A percentile compares a stretch with the other conserved stretches of the same genome.
Evolutionary conservation across 2,329 filamentous ascomycete genomes (phyloP).

Genomic region (Monilinia aucupariae): DNA sequence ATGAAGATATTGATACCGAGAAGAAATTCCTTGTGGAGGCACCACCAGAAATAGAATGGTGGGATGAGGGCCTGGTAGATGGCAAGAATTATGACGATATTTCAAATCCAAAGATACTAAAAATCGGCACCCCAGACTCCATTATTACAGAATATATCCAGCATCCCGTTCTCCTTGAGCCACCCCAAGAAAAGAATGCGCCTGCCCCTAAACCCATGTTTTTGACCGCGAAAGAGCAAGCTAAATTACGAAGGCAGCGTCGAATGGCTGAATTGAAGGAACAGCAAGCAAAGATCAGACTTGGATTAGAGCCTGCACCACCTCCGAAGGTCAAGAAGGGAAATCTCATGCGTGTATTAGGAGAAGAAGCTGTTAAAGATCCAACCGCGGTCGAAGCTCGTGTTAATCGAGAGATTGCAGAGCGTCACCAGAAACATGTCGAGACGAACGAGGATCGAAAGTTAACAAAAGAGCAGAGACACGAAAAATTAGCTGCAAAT

Average conservation of each 20-base stretch:
- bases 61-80: slow-evolving; percentile 83
- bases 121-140: slow-evolving; percentile 70
- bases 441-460: slow-evolving; percentile 76
- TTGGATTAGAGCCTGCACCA: slow-evolving; percentile 83
- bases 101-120: slow-evolving; percentile 59
- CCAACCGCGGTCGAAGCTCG: slow-evolving; percentile 93
- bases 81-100: slow-evolving; percentile 70
- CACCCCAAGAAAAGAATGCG: slow-evolving; percentile 80
- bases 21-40: slow-evolving; percentile 80
- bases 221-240: slow-evolving; percentile 83
- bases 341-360: slow-evolving; percentile 95
- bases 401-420: slow-evolving; percentile 87
- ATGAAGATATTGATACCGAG: slow-evolving; percentile 83
- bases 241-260: slow-evolving; percentile 82
- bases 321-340: slow-evolving; percentile 95
- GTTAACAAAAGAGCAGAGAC: slow-evolving; percentile 79
- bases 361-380: slow-evolving; percentile 82
- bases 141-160: slow-evolving; percentile 90
- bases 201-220: slow-evolving; percentile 84
- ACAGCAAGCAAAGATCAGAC: slow-evolving; percentile 88
- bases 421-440: slow-evolving; percentile 74
- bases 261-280: slow-evolving; percentile 93
- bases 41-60: slow-evolving; percentile 92
- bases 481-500: slow-evolving; percentile 75
- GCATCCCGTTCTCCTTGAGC: slow-evolving; percentile 84